phyloP scores from a whole-genome alignment of 148 eudicot genomes.

The Chenopodium quinoa region DNA sequence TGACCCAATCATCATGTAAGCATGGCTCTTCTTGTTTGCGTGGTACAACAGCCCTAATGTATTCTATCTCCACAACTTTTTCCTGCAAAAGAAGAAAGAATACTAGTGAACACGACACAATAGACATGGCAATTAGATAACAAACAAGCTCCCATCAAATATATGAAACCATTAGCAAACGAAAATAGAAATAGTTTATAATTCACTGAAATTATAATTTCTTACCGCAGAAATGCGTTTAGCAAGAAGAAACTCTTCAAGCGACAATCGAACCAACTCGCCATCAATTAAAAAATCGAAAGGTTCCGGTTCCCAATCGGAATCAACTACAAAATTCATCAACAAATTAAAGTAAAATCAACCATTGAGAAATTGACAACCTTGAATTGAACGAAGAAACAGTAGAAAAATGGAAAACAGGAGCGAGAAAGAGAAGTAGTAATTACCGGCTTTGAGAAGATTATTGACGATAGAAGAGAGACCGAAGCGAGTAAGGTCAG shows the following conservation, averaged over 20 bases:
- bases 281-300: slow-evolving; percentile 86
- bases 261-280: slow-evolving; percentile 87
- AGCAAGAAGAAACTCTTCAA: slow-evolving; percentile 79
- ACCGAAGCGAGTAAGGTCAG: slow-evolving; percentile 73
- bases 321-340: slow-evolving; percentile 39
- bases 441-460: slow-evolving; percentile 54
- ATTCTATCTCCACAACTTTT: slow-evolving; percentile 85
- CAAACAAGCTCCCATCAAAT: neutral
- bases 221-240: slow-evolving; percentile 85
- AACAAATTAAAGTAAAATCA: neutral
- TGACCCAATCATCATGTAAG: slow-evolving; percentile 94
- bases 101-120: neutral
- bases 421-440: too few species aligned
- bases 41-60: slow-evolving; percentile 79
- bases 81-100: slow-evolving; percentile 46
- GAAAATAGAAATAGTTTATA: too few species aligned
- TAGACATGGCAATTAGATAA: neutral
- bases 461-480: slow-evolving; percentile 74
- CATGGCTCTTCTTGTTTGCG: slow-evolving; percentile 81
- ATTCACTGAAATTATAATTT: neutral
- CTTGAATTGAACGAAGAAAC: too few species aligned
- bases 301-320: slow-evolving; percentile 69
- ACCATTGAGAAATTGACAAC: too few species aligned
- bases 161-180: too few species aligned
- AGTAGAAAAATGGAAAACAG: too few species aligned